A percentile compares a stretch with the other conserved stretches of the same genome.
These are phyloP conservation scores for Porphyrellus sp. DNA, from an alignment of 1,284 basidiomycete genomes.

Conservation along the genomic window DNA sequence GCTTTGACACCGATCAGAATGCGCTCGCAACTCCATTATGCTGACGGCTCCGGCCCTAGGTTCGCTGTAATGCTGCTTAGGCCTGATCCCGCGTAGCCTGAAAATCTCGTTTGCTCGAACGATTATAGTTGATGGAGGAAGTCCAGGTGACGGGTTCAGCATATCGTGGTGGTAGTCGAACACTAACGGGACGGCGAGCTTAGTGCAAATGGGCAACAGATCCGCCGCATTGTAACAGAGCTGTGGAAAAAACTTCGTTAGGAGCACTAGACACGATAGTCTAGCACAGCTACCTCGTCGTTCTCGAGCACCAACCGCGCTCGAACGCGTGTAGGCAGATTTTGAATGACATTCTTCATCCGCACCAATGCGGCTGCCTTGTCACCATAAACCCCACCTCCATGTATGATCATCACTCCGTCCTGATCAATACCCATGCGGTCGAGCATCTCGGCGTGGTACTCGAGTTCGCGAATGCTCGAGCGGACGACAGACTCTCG, in stretches of 20 bases:
- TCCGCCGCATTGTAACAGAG: constrained; percentile 88
- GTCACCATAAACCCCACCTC: constrained; percentile 80
- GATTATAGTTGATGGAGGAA: constrained; percentile 58
- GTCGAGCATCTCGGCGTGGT: constrained; percentile 86
- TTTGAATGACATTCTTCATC: constrained; percentile 66
- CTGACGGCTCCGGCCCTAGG: constrained; percentile 71
- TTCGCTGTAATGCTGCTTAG: constrained; percentile 89
- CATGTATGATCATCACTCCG: constrained; percentile 79
- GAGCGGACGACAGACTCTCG: constrained; percentile 69
- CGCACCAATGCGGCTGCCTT: constrained; percentile 69
- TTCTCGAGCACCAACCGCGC: constrained; percentile 85
- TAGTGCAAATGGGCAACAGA: constrained; percentile 77
- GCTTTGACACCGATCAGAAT: constrained; percentile 73
- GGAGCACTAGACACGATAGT: neutral
- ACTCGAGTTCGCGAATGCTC: constrained; percentile 74
- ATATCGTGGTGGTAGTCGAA: constrained; percentile 82
- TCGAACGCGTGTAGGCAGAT: constrained; percentile 63
- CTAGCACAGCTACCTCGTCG: constrained; percentile 61
- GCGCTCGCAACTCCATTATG: constrained; percentile 81
- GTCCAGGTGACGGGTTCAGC: constrained; percentile 57
- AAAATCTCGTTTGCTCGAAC: constrained; percentile 76
- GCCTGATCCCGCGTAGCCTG: constrained; percentile 67
- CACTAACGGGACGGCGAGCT: constrained; percentile 77
- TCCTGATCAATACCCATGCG: constrained; percentile 76
- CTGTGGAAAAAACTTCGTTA: constrained; percentile 36